Evolutionary conservation across 495 filamentous ascomycete genomes (phyloP), one percentile per base, ranked within the genome.

Genomic region (Xanthoparmelia taractica): DNA sequence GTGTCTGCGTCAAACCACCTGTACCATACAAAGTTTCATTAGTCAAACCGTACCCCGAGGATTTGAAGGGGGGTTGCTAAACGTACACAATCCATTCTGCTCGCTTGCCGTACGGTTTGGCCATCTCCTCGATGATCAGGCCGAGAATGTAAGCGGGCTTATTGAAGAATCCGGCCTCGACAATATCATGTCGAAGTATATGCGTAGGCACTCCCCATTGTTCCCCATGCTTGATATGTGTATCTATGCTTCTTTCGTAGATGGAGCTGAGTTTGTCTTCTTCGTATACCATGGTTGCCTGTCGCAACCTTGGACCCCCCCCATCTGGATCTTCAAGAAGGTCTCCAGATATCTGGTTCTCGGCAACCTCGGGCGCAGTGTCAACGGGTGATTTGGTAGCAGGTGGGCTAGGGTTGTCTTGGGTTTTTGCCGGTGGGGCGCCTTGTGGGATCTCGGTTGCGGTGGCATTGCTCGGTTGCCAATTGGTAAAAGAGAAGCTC

Each of bases 1-100:
- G 74, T 70, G 61, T 77, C 73, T 58, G 75, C 76, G 58, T 79
- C 78, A 38, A 74, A 66, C 74, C 74, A 80, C 63, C 78, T 80
- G 60, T 45, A 55, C 29, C 20, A 56, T 27, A 40, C 55, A 36
- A 36, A 37, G 17, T n/a, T n/a, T 20, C 37, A 57, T 57, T 45
- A 36, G n/a, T 37, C 58, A 37, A 48, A 25, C 23, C 15, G 23
- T 11, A 29, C 23, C n/a, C 5, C 23, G 10, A n/a, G 52, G 40
- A n/a, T n/a, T 15, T 1, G 40, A 18, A n/a, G 15, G 25, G 13
- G 25, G 23, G 4, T 12, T 27, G 23, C 15, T 33, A 18, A 2
- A 66, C 71, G 47, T 66, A 80, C 77, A 80, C 73, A 18, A 80
- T 60, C 78, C 78, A 81, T 31, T 77, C 75, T 27, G 72, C 63